Evolutionary conservation across 139 green algal species (phyloP).

Genomic region (Auxenochlorella pyrenoidosa): DNA sequence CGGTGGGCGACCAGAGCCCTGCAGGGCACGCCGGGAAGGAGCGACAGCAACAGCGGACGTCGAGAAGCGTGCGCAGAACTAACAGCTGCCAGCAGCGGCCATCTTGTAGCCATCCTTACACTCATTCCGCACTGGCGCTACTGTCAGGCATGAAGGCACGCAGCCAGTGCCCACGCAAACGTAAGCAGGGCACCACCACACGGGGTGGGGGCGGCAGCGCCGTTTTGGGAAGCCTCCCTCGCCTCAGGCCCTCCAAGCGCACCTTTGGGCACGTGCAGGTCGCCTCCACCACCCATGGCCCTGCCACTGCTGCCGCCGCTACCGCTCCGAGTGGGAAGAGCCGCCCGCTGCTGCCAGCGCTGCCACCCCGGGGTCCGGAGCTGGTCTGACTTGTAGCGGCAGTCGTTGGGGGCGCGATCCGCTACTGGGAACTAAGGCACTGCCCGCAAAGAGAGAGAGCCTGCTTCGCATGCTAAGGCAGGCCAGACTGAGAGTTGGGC

Average conservation of each 20-base stretch:
- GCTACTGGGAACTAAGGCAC: no score
- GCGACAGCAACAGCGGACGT: not conserved
- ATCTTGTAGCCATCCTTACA: no score
- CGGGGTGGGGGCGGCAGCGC: not conserved
- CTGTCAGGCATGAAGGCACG: not conserved
- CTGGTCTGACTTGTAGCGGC: no score
- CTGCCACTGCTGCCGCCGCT: not conserved
- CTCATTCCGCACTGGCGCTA: no score
- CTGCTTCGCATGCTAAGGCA: not conserved
- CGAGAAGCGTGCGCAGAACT: not conserved
- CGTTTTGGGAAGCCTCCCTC: not conserved
- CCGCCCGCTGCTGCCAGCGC: no score
- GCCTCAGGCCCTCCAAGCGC: not conserved
- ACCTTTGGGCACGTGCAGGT: conserved; percentile 52
- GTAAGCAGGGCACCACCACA: not conserved
- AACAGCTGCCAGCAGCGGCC: not conserved
- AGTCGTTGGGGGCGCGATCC: no score
- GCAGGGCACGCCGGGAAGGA: not conserved
- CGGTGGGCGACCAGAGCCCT: conserved; percentile 56
- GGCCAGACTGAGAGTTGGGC: no score
- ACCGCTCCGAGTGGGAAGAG: no score
- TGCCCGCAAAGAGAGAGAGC: not conserved
- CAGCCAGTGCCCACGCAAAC: not conserved
- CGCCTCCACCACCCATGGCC: conserved; percentile 19
- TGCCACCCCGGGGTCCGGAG: no score